These are phyloP conservation scores for Fusarium equiseti DNA, from an alignment of 2,329 filamentous ascomycete species.

Conservation along the genomic window DNA sequence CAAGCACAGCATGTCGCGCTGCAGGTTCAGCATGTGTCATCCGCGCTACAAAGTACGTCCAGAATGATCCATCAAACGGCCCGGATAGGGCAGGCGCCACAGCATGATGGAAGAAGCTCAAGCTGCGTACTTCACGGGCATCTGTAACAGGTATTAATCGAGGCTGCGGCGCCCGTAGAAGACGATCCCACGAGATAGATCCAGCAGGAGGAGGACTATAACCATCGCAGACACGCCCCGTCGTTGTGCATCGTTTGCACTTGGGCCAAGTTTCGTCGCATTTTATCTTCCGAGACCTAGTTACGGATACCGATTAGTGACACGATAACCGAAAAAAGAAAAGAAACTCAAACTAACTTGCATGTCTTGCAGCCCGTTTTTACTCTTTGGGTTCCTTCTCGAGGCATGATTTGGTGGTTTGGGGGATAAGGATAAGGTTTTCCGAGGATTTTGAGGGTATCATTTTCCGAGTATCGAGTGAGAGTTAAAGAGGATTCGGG, in stretches of 20 bases:
- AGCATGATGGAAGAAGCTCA: slow-evolving; percentile 55
- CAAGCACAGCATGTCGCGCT: slow-evolving; percentile 54
- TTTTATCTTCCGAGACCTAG: slow-evolving; percentile 67
- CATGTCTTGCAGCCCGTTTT: slow-evolving; percentile 65
- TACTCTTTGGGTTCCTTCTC: slow-evolving; percentile 52
- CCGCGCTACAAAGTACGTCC: slow-evolving; percentile 56
- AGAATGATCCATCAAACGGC: slow-evolving; percentile 55
- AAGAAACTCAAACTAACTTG: slow-evolving; percentile 57
- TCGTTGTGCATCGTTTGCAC: slow-evolving; percentile 64
- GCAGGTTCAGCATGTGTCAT: slow-evolving; percentile 54
- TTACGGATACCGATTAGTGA: neutral
- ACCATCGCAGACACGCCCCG: slow-evolving; percentile 67
- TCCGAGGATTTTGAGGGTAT: neutral
- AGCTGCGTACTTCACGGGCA: slow-evolving; percentile 48
- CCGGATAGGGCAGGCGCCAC: slow-evolving; percentile 54
- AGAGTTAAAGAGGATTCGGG: neutral
- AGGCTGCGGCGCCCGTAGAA: slow-evolving; percentile 46
- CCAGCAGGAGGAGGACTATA: slow-evolving; percentile 56
- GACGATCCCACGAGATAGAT: slow-evolving; percentile 52
- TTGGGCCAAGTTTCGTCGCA: slow-evolving; percentile 67
- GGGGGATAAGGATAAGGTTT: neutral
- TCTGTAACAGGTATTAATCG: slow-evolving; percentile 40
- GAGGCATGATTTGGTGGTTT: slow-evolving; percentile 34
- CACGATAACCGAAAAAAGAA: neutral
- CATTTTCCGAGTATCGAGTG: slow-evolving; percentile 2